Evolutionary conservation across 352 stramenopile genomes (phyloP), one percentile per base, ranked within the genome.

Genomic region (Plasmopara halstedii): DNA sequence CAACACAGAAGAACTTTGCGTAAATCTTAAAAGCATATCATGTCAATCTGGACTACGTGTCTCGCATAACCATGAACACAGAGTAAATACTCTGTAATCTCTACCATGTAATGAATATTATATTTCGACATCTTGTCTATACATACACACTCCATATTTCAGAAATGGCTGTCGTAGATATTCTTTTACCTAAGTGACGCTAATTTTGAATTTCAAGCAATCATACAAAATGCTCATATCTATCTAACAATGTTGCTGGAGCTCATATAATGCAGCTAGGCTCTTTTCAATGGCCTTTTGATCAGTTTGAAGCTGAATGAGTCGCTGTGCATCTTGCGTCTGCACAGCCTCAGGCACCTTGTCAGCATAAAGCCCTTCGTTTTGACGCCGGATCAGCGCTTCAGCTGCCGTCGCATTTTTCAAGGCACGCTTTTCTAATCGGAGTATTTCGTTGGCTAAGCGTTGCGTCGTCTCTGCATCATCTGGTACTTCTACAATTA

Each of bases 301-400:
- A 18, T 88, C 76, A 0, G 67, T 86, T 52, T 83, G 52, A 7
- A 80, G 46, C 47, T 87, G 72, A 5, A 34, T 53, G 19, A 86
- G 51, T 10, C 79, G 76, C 34, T 72, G 68, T 10, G 55, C 47
- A 27, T 88, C 74, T 55, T 90, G 79, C 22, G 61, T 44, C 48
- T 79, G 76, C 21, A 90, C 64, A 6, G 56, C 32, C 19, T 86
- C 70, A 0, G 82, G 82, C 14, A 94, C 82, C 35, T 88, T 88
- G 15, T 21, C 35, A 0, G 47, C 18, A 46, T 94, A 94, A 9
- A 81, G 67, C 2, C 64, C 41, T 18, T 70, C 64, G 1, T 58
- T 25, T 23, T 71, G 64, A 26, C 78, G 79, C 2, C 56, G 43
- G 11, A 61, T 18, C 1, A 91, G 66, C 11, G 53, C 62, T 18